Base-by-base conservation (phyloP, 768 basidiomycete species). In the Auricularia auricula-judae region DNA sequence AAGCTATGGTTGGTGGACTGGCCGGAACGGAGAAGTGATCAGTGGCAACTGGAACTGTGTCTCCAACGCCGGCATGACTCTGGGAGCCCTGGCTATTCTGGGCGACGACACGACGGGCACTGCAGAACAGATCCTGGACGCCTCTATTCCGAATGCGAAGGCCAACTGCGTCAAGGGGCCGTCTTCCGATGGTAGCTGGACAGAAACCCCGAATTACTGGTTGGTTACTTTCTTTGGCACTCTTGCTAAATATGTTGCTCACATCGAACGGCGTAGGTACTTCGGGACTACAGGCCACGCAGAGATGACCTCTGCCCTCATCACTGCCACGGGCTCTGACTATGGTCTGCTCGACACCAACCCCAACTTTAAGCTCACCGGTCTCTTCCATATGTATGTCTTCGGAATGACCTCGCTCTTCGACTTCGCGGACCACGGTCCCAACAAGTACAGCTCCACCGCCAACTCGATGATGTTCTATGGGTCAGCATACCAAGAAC, bases 1-100 rank as follows among this genome's bases (percentile, higher is more conserved):
- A 29, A 33, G 23, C 23, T 81, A 78, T 61, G 87, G 87, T 59
- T 97, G 94, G 94, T 97, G 94, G 94, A 71, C 53, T 42, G 63
- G 63, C 61, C 80, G 68, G 62, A 81, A 78, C 67, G 56, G 56
- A 8, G 29, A 35, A 2, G 56, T 59, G 5, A 82, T 83, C 59
- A 81, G 81, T 66, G 96, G 96, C 18, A 99, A 98, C 80, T 99
- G 97, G 97, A 99, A 99, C 74, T 98, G 96, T 74, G 91, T 93
- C 65, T 93, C 88, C 79, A 98, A 98, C 74, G 84, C 84, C 59
- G 97, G 97, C 65, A 78, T 98, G 67, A 93, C 89, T n/a, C 73
- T 98, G 72, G 97, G 82, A 58, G 84, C 97, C 1, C 86, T 99
- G 64, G 94, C 97, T 42, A 93, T 99, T 70, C 77, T 93, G 18